Percentiles rank a stretch among this genome's conserved stretches.
Conservation (phyloP, 2,329 filamentous ascomycete species). For the Phyllosticta capitalensis region DNA sequence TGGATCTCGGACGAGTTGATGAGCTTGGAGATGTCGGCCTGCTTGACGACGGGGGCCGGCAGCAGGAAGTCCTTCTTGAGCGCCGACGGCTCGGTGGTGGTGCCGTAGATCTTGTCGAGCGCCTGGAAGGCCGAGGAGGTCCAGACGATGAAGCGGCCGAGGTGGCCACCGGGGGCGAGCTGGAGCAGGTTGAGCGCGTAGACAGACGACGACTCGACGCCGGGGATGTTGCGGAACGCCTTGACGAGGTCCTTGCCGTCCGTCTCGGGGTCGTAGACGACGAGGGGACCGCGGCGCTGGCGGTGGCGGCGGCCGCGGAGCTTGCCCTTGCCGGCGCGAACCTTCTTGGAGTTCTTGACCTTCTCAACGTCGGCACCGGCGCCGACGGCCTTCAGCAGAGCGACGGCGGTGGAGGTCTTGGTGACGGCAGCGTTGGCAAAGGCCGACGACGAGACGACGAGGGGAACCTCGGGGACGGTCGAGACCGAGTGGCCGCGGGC, state of each 20-base stretch:
- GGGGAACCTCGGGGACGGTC: conserved; percentile 87
- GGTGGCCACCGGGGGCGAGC: conserved; percentile 96
- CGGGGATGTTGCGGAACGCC: conserved; percentile 98
- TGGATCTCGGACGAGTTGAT: conserved; percentile 99
- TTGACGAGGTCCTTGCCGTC: conserved; percentile 90
- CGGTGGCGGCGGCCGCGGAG: conserved; percentile 90
- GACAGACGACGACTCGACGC: conserved; percentile 93
- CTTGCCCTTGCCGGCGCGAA: conserved; percentile 98
- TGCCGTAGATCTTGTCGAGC: conserved; percentile 94
- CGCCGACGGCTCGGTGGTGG: conserved; percentile 76
- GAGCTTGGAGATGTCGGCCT: conserved; percentile 91
- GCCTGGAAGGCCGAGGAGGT: conserved; percentile 94
- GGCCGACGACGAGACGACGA: conserved; percentile 85
- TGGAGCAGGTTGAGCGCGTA: conserved; percentile 96
- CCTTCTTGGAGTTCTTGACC: conserved; percentile 93
- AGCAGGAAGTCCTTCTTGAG: conserved; percentile 99
- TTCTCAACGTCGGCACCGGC: conserved; percentile 86
- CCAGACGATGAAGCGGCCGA: conserved; percentile 99
- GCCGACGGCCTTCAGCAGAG: conserved; percentile 83
- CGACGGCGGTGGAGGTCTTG: conserved; percentile 82
- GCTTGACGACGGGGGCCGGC: conserved; percentile 81
- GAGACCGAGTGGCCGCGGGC: conserved; percentile 95
- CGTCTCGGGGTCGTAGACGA: conserved; percentile 92
- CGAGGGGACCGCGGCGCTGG: conserved; percentile 93
- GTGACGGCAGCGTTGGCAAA: conserved; percentile 70